A percentile compares a stretch with the other conserved stretches of the same genome.
These are phyloP conservation scores for Trichoderma semiorbis DNA, from an alignment of 2,329 filamentous ascomycete species.

Conservation along the genomic window DNA sequence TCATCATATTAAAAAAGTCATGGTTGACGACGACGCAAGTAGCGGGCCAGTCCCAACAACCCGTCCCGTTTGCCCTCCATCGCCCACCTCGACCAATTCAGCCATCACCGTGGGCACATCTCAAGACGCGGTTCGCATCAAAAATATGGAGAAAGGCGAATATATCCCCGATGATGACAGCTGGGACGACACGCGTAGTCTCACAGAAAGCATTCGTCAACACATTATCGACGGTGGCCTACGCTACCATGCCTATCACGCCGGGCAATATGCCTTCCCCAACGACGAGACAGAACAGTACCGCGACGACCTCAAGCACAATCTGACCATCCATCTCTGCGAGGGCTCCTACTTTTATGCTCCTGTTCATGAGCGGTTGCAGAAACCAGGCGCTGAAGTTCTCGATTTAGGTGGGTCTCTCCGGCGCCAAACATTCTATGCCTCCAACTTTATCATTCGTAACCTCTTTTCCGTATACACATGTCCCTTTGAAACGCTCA, in stretches of 20 bases:
- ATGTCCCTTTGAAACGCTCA: background rate
- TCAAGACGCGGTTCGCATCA: conserved; percentile 30
- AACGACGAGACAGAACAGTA: conserved; percentile 43
- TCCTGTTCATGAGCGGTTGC: conserved; percentile 36
- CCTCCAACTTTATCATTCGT: background rate
- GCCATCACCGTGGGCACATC: conserved; percentile 32
- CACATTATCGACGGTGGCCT: conserved; percentile 41
- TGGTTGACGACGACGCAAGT: conserved; percentile 11
- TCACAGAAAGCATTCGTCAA: conserved; percentile 42
- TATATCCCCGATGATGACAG: conserved; percentile 21
- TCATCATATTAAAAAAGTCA: background rate
- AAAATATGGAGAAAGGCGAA: conserved; percentile 34
- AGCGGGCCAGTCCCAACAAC: background rate
- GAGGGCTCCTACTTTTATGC: conserved; percentile 42
- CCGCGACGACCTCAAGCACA: conserved; percentile 41
- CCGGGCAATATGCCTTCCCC: conserved; percentile 42
- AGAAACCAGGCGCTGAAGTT: conserved; percentile 42
- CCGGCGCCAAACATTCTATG: background rate
- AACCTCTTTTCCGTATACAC: background rate
- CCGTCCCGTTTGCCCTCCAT: conserved; percentile 23
- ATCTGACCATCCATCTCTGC: conserved; percentile 38
- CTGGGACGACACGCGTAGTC: conserved; percentile 37
- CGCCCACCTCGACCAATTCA: conserved; percentile 29
- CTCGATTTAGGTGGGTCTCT: conserved; percentile 44
- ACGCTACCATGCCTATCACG: conserved; percentile 41